Percentiles rank a stretch among this genome's conserved stretches.
phyloP scores from a whole-genome alignment of 1,284 basidiomycete genomes.

The Agroathelia rolfsii region DNA sequence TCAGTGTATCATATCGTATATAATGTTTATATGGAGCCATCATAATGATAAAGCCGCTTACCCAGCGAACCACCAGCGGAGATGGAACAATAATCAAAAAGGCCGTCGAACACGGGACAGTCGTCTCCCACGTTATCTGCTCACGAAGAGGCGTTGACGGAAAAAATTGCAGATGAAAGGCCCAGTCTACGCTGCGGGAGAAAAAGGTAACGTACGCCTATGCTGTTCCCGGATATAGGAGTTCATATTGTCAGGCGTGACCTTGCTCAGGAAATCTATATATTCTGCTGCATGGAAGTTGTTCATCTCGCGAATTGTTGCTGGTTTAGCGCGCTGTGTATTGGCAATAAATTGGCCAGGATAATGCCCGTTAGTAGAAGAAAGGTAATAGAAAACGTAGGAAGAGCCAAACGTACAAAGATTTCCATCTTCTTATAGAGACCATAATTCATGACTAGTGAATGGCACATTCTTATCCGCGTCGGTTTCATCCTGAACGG shows the following conservation, averaged over 20 bases:
- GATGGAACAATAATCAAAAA: slow-evolving; percentile 96
- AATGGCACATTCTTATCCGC: slow-evolving; percentile 98
- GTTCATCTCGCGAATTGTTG: slow-evolving; percentile 96
- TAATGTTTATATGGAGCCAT: background rate
- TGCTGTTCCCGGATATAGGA: slow-evolving; percentile 76
- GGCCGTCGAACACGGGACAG: slow-evolving; percentile 92
- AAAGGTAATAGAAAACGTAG: too few relatives aligned
- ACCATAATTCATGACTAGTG: slow-evolving; percentile 99
- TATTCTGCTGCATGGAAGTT: slow-evolving; percentile 98
- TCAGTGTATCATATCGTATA: slow-evolving; percentile 1
- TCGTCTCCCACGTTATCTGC: slow-evolving; percentile 88
- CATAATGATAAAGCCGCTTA: slow-evolving; percentile 38
- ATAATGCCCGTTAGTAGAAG: too few relatives aligned
- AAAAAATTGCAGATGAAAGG: slow-evolving; percentile 44
- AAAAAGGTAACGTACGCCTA: slow-evolving; percentile 43
- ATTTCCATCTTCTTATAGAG: slow-evolving; percentile 97
- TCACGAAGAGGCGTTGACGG: slow-evolving; percentile 38
- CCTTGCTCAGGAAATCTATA: slow-evolving; percentile 80
- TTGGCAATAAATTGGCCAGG: slow-evolving; percentile 34
- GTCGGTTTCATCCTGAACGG: slow-evolving; percentile 84
- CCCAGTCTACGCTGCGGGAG: slow-evolving; percentile 8
- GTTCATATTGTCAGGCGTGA: slow-evolving; percentile 83
- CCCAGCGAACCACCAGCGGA: slow-evolving; percentile 91
- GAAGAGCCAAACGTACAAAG: slow-evolving; percentile 74
- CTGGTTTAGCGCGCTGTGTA: slow-evolving; percentile 95